Evolutionary conservation across 192 early-diverging fungal species (phyloP).

Genomic region (Backusella circina): DNA sequence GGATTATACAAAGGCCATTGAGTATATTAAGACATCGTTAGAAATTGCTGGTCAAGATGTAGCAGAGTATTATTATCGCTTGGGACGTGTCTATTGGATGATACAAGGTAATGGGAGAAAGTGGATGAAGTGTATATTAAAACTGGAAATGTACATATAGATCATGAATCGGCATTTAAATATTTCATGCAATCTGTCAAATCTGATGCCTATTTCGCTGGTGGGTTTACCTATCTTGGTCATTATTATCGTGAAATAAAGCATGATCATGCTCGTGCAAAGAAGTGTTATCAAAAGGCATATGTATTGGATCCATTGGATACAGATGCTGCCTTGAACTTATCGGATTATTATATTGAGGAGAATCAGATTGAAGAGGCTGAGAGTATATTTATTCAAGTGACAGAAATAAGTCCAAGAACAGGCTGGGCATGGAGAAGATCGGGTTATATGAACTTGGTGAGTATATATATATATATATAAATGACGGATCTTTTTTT

Average conservation of each 20-base stretch:
- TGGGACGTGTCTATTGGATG: constrained; percentile 76
- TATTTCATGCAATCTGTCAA: constrained; percentile 73
- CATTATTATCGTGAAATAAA: constrained; percentile 72
- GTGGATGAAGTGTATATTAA: constrained; percentile 38
- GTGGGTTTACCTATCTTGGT: constrained; percentile 78
- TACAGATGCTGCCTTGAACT: constrained; percentile 57
- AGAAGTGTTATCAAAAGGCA: constrained; percentile 81
- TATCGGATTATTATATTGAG: constrained; percentile 61
- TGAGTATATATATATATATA: constrained; percentile 9
- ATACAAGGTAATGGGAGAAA: constrained; percentile 51
- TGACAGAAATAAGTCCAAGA: constrained; percentile 37
- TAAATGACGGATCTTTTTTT: background rate
- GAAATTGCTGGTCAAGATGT: constrained; percentile 38
- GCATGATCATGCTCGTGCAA: constrained; percentile 64
- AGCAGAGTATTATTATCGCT: constrained; percentile 56
- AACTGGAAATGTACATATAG: constrained; percentile 16
- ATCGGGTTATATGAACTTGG: constrained; percentile 71
- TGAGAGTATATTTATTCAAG: constrained; percentile 42
- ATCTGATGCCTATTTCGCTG: constrained; percentile 54
- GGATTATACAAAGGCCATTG: constrained; percentile 51
- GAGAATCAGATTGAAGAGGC: constrained; percentile 46
- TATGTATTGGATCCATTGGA: constrained; percentile 66
- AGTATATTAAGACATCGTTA: constrained; percentile 50
- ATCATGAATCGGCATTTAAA: constrained; percentile 61
- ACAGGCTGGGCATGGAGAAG: constrained; percentile 77